Evolutionary conservation across 2,329 filamentous ascomycete species (phyloP), one percentile per base, ranked within the genome.

Genomic region (Malbranchea zuffiana): DNA sequence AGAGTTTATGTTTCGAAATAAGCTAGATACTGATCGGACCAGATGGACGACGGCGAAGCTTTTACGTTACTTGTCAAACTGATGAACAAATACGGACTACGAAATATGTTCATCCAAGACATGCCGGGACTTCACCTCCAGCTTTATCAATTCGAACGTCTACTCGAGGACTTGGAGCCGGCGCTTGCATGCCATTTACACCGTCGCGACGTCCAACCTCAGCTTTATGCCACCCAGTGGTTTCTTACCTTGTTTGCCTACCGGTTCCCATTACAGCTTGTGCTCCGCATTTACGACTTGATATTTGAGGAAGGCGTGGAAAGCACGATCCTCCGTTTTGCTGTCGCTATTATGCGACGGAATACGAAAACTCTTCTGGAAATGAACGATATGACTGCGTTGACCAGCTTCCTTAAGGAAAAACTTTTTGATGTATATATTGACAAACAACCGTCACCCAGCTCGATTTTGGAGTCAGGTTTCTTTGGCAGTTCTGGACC

Each of bases 191-290:
- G 88, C 56, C 90, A 98, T 59, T 74, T 98, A 39, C 82, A 83
- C 52, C 79, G 90, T 41, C 77, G 82, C 39, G 80, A 84, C 46
- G 90, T 98, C 37, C 82, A 82, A 6, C 82, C 90, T 1, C 85
- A 94, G 54, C 71, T 98, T 6, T 98, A 98, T 56, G 90, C 90
- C 29, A 98, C 90, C 0, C 90, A 98, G 59, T 98, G 90, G 90
- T 98, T 98, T 62, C 72, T 98, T 33, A 98, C 90, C 0, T 71
- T 98, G n/a, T 98, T 98, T 55, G 86, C 88, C 20, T 98, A 98
- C 59, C 82, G 92, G 27, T 98, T 98, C 59, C 90, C 90, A 6
- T 71, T 98, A 5, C 90, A 98, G 55, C 75, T 98, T 6, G 90
- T 98, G 5, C 78, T 98, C 40, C 82, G 90, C 20, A 92, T 98